Base-by-base conservation (phyloP, 345 rosid genomes). In the Aegle marmelos region DNA sequence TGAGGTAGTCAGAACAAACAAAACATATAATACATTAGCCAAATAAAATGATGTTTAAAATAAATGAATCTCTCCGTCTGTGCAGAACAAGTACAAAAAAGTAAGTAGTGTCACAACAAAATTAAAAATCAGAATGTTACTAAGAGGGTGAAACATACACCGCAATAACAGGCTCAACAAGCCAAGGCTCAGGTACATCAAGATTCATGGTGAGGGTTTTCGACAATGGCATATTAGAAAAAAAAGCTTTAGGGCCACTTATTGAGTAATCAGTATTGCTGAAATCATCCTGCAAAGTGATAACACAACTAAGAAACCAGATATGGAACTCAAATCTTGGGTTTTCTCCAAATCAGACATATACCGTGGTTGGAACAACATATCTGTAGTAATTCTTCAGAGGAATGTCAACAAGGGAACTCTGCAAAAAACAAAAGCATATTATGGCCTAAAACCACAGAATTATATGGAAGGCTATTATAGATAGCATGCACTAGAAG, bases 151-250 rank as follows among this genome's bases (percentile, higher is more conserved):
- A 70, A 84, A 68, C 94, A 85, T 94, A 97, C 99, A 97, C 88
- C 79, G 99, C 98, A 86, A 94, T 73, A 66, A 97, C 92, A 72
- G 98, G 97, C 88, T 97, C 98, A 77, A 92, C 91, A 85, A 97
- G 99, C 99, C 99, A 97, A 62, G 99, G 98, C 83, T 97, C 99
- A 59, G 99, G 99, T 81, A 97, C 99, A 83, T 97, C 99, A 74
- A 97, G 95, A 87, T 97, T 97, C 99, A 97, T 92, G 80, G 99
- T 97, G 79, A 97, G 99, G 24, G 98, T 97, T 82, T 97, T 97
- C 57, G 99, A 92, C 79, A 94, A 81, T 63, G 98, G 99, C 99
- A 97, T 97, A 81, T 94, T 97, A 28, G 98, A 92, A 39, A 97
- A 97, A 89, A 90, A 94, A 27, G 99, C 99, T 85, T 86, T 91